Evolutionary conservation across 768 basidiomycete species (phyloP).

Genomic region (Naganishia vishniacii): DNA sequence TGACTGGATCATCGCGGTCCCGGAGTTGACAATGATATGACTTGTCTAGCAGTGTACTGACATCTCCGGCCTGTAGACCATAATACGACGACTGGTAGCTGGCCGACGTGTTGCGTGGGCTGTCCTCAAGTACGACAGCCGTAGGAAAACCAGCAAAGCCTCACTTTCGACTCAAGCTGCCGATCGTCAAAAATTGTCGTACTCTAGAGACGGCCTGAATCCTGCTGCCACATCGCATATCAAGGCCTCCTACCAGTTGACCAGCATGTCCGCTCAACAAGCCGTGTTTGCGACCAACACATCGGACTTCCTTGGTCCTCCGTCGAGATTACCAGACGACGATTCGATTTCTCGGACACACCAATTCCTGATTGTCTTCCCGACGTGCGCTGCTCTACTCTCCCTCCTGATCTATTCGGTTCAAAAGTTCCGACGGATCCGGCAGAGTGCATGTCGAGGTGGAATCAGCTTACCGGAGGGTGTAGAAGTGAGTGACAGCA

Average conservation of each 20-base stretch:
- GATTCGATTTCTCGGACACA: constrained; percentile 6
- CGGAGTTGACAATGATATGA: too few relatives aligned
- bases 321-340: neutral
- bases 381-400: neutral
- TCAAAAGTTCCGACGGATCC: neutral
- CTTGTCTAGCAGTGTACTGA: too few relatives aligned
- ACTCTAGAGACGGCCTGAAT: neutral
- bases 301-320: neutral
- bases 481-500: neutral
- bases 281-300: neutral
- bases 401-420: constrained; percentile 1
- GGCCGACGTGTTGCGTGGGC: too few relatives aligned
- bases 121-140: too few relatives aligned
- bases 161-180: too few relatives aligned
- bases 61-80: too few relatives aligned
- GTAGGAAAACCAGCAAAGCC: too few relatives aligned
- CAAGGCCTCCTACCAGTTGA: neutral
- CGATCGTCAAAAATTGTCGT: too few relatives aligned
- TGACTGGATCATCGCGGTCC: too few relatives aligned
- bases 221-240: neutral
- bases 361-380: constrained; percentile 16
- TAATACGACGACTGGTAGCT: too few relatives aligned
- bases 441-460: neutral
- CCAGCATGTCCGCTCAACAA: neutral
- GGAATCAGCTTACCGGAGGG: neutral